Evolutionary conservation across 345 rosid genomes (phyloP).

Genomic region (Eucalyptus decipiens): DNA sequence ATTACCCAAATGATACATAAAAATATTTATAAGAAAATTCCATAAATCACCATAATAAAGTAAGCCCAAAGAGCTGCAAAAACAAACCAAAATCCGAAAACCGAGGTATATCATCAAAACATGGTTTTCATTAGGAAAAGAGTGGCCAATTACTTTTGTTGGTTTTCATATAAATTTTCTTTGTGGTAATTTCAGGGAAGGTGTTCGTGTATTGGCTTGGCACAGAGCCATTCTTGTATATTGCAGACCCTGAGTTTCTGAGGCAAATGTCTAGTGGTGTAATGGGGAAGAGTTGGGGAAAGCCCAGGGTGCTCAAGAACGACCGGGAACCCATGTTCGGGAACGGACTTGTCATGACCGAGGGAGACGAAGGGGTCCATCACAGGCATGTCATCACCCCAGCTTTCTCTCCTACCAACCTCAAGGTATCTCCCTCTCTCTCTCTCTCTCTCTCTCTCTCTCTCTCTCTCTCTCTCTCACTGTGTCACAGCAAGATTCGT

Average conservation of each 20-base stretch:
- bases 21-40: neutral
- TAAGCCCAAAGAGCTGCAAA: neutral
- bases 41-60: neutral
- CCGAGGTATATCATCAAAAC: neutral
- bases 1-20: neutral
- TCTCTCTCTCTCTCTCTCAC: too few species aligned
- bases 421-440: conserved; percentile 35
- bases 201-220: conserved; percentile 93
- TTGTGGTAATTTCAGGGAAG: conserved; percentile 41
- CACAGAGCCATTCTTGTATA: conserved; percentile 79
- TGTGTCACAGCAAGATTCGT: too few species aligned
- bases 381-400: conserved; percentile 90
- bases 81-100: neutral
- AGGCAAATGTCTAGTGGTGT: conserved; percentile 66
- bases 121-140: neutral
- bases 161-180: neutral
- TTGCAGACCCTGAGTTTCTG: conserved; percentile 88
- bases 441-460: neutral
- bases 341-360: conserved; percentile 73
- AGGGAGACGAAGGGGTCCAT: conserved; percentile 87
- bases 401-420: conserved; percentile 66
- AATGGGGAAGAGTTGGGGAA: conserved; percentile 92
- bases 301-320: conserved; percentile 64
- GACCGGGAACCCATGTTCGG: conserved; percentile 97
- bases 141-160: neutral